Evolutionary conservation across 75 land plant genomes (phyloP).

Genomic region (Pinus taeda): DNA sequence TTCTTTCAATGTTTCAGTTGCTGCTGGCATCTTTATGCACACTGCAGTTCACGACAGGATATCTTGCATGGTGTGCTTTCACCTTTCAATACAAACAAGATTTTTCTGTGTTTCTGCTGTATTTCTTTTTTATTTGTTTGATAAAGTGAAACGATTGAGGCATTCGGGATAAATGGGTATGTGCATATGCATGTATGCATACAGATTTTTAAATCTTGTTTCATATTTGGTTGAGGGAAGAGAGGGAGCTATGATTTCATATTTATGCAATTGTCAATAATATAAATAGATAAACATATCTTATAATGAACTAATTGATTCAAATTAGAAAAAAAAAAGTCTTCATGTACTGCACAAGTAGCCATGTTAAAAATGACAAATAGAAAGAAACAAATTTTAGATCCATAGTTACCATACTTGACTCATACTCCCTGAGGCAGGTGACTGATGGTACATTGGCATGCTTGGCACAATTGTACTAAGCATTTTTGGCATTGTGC

Average conservation of each 20-base stretch:
- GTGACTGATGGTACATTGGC: not conserved
- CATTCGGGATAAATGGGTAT: not conserved
- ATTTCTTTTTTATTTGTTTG: not conserved
- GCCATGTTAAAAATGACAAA: too few relatives aligned
- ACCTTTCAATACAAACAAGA: not conserved
- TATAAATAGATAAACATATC: not conserved
- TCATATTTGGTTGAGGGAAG: not conserved
- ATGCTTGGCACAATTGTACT: too few relatives aligned
- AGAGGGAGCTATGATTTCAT: not conserved
- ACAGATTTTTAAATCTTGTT: not conserved
- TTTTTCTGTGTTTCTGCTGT: not conserved
- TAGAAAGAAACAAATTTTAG: too few relatives aligned
- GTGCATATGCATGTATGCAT: not conserved
- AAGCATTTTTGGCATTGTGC: too few relatives aligned
- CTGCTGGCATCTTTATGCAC: constrained; percentile 95
- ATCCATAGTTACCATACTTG: not conserved
- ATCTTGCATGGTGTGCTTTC: constrained; percentile 54
- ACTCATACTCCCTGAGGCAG: not conserved
- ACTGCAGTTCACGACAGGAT: constrained; percentile 80
- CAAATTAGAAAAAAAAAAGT: not conserved
- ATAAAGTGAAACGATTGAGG: not conserved
- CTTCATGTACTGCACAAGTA: not conserved
- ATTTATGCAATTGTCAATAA: not conserved
- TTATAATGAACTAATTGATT: not conserved
- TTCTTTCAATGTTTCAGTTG: constrained; percentile 98